A percentile compares a stretch with the other conserved stretches of the same genome.
Evolutionary conservation across 805 yeast species (phyloP).

Genomic region (Ogataea methanolica): DNA sequence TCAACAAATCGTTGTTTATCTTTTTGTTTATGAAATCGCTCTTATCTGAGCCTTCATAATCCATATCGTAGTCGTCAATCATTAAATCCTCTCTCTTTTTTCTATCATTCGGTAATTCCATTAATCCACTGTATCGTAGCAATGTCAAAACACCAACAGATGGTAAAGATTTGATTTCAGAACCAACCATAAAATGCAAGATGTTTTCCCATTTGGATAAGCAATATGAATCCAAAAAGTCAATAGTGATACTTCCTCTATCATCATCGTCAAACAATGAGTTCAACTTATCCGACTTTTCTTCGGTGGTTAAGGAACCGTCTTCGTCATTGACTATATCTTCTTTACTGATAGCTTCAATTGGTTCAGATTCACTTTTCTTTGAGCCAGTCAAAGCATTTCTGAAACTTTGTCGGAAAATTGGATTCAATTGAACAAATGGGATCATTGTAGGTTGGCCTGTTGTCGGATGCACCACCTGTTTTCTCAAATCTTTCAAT

Average conservation of each 20-base stretch:
- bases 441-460: constrained; percentile 28
- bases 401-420: constrained; percentile 69
- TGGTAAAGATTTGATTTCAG: constrained; percentile 65
- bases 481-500: constrained; percentile 48
- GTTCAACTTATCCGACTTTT: background rate
- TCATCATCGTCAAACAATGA: constrained; percentile 65
- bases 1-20: constrained; percentile 11
- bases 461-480: constrained; percentile 31
- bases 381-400: constrained; percentile 73
- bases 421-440: constrained; percentile 54
- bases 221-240: constrained; percentile 74
- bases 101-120: constrained; percentile 57
- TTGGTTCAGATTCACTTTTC: constrained; percentile 29
- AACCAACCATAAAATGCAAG: constrained; percentile 96
- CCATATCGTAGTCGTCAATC: constrained; percentile 15
- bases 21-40: constrained; percentile 11
- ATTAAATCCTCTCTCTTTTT: constrained; percentile 22
- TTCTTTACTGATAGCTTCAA: constrained; percentile 6
- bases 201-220: constrained; percentile 91
- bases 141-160: constrained; percentile 78
- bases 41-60: constrained; percentile 13
- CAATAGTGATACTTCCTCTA: constrained; percentile 53
- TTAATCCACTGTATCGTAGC: constrained; percentile 74
- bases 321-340: constrained; percentile 1
- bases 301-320: background rate